phyloP scores from a whole-genome alignment of 148 eudicot species.

The Cornus kousa region DNA sequence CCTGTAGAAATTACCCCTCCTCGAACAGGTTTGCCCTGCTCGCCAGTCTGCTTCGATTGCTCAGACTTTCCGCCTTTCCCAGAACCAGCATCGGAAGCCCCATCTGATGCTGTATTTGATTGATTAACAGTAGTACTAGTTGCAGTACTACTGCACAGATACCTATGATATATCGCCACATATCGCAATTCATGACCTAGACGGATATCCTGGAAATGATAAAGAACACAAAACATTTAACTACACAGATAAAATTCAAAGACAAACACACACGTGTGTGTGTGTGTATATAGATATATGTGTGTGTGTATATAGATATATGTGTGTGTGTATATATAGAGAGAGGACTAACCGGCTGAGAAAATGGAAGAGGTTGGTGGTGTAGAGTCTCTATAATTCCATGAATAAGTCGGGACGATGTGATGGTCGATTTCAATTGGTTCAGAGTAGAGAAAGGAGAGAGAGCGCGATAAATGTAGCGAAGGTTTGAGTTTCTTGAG shows the following conservation, averaged over 20 bases:
- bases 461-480: not conserved
- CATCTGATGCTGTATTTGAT: slow-evolving; percentile 14
- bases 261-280: no score
- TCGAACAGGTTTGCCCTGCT: slow-evolving; percentile 74
- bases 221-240: not conserved
- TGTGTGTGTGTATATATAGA: not conserved
- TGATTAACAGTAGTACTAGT: slow-evolving; percentile 9
- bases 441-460: not conserved
- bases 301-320: no score
- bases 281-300: no score
- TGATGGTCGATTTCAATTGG: not conserved
- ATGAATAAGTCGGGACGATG: not conserved
- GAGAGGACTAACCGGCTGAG: not conserved
- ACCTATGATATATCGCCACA: slow-evolving; percentile 23
- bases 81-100: slow-evolving; percentile 26
- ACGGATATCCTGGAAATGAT: slow-evolving; percentile 15
- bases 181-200: slow-evolving; percentile 22
- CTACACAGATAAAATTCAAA: not conserved
- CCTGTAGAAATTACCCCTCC: slow-evolving; percentile 57
- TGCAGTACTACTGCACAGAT: slow-evolving; percentile 24
- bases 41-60: slow-evolving; percentile 42
- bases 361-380: not conserved
- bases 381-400: not conserved
- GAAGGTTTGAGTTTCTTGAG: not conserved
- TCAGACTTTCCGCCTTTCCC: slow-evolving; percentile 39